Evolutionary conservation across 1,284 basidiomycete genomes (phyloP).

Genomic region (Tilletia walkeri): DNA sequence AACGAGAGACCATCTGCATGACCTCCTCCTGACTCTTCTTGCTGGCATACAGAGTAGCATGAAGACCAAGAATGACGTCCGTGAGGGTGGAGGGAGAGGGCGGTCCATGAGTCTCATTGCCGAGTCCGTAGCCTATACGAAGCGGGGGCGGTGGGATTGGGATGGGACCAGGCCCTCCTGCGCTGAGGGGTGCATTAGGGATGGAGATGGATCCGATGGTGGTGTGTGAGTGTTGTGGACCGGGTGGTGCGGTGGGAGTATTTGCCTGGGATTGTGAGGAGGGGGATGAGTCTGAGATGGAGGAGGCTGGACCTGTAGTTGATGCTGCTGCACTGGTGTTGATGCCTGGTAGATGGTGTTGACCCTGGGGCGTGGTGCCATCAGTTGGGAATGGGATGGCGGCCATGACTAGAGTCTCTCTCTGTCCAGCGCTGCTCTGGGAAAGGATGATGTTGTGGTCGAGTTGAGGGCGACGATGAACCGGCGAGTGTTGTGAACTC

Average conservation of each 20-base stretch:
- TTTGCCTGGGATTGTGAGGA: background rate
- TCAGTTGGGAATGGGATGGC: slow-evolving; percentile 15
- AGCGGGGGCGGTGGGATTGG: slow-evolving; percentile 8
- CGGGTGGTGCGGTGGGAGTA: background rate
- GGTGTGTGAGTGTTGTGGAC: background rate
- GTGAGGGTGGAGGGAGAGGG: slow-evolving; percentile 55
- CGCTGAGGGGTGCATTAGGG: background rate
- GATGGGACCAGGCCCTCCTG: background rate
- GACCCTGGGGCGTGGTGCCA: background rate
- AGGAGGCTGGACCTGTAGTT: background rate
- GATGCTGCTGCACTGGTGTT: background rate
- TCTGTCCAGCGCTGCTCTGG: no score
- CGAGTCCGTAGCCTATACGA: background rate
- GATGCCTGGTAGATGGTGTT: no score
- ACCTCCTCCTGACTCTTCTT: slow-evolving; percentile 51
- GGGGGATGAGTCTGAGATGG: background rate
- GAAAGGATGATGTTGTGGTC: no score
- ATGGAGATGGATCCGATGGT: slow-evolving; percentile 15
- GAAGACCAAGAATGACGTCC: slow-evolving; percentile 52
- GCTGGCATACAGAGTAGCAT: slow-evolving; percentile 51
- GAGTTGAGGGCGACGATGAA: no score
- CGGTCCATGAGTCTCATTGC: slow-evolving; percentile 29
- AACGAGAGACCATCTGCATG: slow-evolving; percentile 47
- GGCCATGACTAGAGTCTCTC: background rate
- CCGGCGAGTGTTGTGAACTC: no score